These are phyloP conservation scores for Lactarius hengduanensis DNA, from an alignment of 768 basidiomycete species.

Conservation along the genomic window DNA sequence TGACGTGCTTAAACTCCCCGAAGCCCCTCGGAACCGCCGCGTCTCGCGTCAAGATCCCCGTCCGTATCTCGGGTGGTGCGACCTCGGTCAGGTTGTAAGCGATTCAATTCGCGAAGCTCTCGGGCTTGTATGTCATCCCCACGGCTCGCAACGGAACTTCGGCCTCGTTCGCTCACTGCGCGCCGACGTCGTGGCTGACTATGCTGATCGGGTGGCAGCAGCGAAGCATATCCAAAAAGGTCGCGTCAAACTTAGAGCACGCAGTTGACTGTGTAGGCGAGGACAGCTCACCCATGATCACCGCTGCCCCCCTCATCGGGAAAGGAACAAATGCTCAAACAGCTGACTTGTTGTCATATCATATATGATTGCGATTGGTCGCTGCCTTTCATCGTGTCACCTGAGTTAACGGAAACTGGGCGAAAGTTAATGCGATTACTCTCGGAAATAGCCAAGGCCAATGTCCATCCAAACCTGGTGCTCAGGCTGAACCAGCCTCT, in stretches of 20 bases:
- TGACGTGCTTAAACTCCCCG: slow-evolving; percentile 12
- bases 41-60: slow-evolving; percentile 10
- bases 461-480: too few relatives aligned
- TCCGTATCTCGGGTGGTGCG: slow-evolving; percentile 35
- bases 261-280: slow-evolving; percentile 10
- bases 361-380: slow-evolving; percentile 11
- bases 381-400: slow-evolving; percentile 7
- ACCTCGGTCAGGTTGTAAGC: slow-evolving; percentile 39
- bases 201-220: slow-evolving; percentile 23
- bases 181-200: slow-evolving; percentile 38
- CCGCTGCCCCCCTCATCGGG: background rate
- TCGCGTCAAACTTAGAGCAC: slow-evolving; percentile 1
- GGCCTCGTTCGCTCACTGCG: slow-evolving; percentile 39
- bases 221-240: slow-evolving; percentile 20
- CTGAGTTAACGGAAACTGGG: slow-evolving; percentile 10
- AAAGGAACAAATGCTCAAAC: background rate
- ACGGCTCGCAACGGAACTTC: slow-evolving; percentile 39
- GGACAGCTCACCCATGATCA: slow-evolving; percentile 3
- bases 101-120: slow-evolving; percentile 34
- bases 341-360: background rate
- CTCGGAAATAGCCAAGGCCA: slow-evolving; percentile 12
- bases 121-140: slow-evolving; percentile 37
- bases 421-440: slow-evolving; percentile 2
- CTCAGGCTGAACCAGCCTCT: too few relatives aligned
- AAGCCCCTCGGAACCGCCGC: slow-evolving; percentile 6